Evolutionary conservation across 768 basidiomycete genomes (phyloP), one percentile per base, ranked within the genome.

Genomic region (Trametes villosa): DNA sequence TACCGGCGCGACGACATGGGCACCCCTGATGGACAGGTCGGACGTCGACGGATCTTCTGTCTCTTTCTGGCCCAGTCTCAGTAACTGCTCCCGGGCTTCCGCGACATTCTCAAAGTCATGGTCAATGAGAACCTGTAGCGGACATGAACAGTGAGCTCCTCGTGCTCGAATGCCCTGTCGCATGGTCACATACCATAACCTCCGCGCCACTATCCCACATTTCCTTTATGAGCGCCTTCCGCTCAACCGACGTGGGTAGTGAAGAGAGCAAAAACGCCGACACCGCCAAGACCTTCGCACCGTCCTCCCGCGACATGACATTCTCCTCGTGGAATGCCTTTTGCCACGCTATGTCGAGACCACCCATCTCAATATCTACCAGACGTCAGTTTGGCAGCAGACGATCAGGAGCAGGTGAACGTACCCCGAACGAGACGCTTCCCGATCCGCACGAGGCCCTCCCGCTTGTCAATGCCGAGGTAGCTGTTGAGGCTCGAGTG

Each of bases 141-240:
- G n/a, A n/a, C 29, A 47, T 34, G 24, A 13, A 8, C 5, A 3
- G 26, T 36, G 5, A 45, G 18, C 12, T 22, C 26, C 3, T 22
- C 9, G 5, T 45, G 44, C 44, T 45, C 24, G 12, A 44, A 24
- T n/a, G 42, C 34, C 13, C 3, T 9, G n/a, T 8, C 6, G 1
- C 7, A 26, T 27, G 30, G 7, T 36, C 26, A 38, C 76, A 64
- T 66, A 95, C 92, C 48, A 97, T 86, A 24, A 86, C 83, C 68
- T 90, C 85, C 22, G 94, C 94, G 44, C 92, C 94, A 67, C 92
- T 93, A 46, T 91, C 83, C 95, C 95, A 98, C 81, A 98, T 91
- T 67, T 92, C 86, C 68, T 88, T 86, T 27, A 96, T 80, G 45
- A 94, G 69, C 2, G 79, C 75, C 74, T 86, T 88, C 60, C 89